Evolutionary conservation across 371 early-diverging fungal species (phyloP).

Genomic region (Cokeromyces recurvatus): DNA sequence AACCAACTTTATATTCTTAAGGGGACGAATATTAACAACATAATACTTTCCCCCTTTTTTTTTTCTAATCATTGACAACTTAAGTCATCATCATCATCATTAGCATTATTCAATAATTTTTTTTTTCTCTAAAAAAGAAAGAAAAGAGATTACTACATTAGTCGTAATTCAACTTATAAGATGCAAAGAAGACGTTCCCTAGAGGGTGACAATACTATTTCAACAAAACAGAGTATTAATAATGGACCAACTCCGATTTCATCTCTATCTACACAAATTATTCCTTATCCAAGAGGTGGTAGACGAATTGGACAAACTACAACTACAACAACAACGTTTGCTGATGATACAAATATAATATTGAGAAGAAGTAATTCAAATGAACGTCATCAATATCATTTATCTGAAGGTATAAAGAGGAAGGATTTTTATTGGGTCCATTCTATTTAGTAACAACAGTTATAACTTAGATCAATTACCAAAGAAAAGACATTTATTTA

Average conservation of each 20-base stretch:
- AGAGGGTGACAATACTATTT: background rate
- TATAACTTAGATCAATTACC: conserved; percentile 15
- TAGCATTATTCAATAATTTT: too few species aligned
- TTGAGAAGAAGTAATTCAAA: conserved; percentile 19
- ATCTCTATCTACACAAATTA: conserved; percentile 14
- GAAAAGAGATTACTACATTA: too few species aligned
- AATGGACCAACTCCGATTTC: conserved; percentile 13
- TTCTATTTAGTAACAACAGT: too few species aligned
- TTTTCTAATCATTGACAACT: too few species aligned
- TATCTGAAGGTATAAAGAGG: conserved; percentile 5
- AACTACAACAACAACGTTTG: too few species aligned
- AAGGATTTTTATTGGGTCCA: background rate
- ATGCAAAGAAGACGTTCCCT: conserved; percentile 31
- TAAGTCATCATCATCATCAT: too few species aligned
- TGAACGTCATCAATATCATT: conserved; percentile 13
- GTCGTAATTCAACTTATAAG: too few species aligned
- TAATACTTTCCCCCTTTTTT: too few species aligned
- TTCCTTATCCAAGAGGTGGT: conserved; percentile 42
- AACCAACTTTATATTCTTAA: too few species aligned
- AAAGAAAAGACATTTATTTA: conserved; percentile 18
- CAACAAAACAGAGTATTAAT: conserved; percentile 2
- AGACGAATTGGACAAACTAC: conserved; percentile 22
- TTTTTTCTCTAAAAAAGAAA: too few species aligned
- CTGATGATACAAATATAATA: too few species aligned
- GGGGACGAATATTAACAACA: too few species aligned